Evolutionary conservation across 2,329 filamentous ascomycete species (phyloP), one percentile per base, ranked within the genome.

Genomic region (Orbilia quercus): DNA sequence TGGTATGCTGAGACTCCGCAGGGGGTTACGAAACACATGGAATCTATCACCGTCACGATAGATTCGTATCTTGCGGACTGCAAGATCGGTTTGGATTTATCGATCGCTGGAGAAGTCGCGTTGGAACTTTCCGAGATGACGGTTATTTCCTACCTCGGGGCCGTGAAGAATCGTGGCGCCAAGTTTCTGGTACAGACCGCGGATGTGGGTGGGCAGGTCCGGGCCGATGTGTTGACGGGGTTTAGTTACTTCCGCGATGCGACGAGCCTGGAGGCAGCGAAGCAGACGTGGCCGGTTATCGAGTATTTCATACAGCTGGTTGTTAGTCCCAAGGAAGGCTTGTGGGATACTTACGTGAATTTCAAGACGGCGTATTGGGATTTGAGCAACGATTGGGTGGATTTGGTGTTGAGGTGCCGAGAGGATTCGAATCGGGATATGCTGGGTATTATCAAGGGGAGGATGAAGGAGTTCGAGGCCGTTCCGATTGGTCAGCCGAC

Each of bases 401-500:
- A 99, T 84, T 90, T 91, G 5, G 94, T 96, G 51, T 80, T 99
- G 75, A 86, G 93, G 76, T 85, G 88, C 1, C 85, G 96, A 77
- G 95, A 99, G 81, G 95, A 99, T 82, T 98, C 96, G 82, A 95
- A 98, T 81, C 85, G 94, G 76, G 86, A 87, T 72, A 92, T 98
- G 91, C 81, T 98, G 75, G 95, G 92, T 79, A 86, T 88, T 16
- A 90, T 98, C 53, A 98, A 98, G 84, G 88, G 88, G 1, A 87
- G 89, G 79, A 94, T 93, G n/a, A 93, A 92, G 6, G 91, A 92
- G 81, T 86, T 96, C 76, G 89, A 90, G 70, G 88, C 93, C 1
- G 89, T 90, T 1, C 69, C 71, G 75, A 86, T 92, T 75, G 93
- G 92, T 0, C 82, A 87, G 16, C 94, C 98, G 82, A 98, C 95